Conservation (phyloP, 2,329 filamentous ascomycete genomes). For the Pseudogymnoascus sp. region DNA sequence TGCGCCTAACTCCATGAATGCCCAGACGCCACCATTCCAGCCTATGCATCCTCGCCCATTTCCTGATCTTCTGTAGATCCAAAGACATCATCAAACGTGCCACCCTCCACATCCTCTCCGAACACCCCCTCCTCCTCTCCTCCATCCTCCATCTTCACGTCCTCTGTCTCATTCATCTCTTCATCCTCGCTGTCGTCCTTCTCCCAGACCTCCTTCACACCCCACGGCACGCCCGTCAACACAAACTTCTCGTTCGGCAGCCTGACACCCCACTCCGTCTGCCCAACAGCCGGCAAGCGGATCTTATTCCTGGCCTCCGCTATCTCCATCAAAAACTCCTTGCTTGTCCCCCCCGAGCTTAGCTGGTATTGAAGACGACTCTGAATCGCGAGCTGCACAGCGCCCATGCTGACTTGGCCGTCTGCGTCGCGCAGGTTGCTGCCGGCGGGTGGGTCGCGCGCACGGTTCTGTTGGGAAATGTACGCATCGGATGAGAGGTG, state of each 20-base stretch:
- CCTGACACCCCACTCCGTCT: conserved; percentile 61
- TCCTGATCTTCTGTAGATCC: conserved; percentile 36
- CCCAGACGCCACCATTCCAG: conserved; percentile 11
- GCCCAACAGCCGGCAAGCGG: conserved; percentile 53
- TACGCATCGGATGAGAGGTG: conserved; percentile 65
- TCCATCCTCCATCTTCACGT: conserved; percentile 30
- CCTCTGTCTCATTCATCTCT: conserved; percentile 33
- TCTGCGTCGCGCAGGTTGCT: conserved; percentile 27
- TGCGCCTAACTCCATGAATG: not conserved
- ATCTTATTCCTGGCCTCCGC: conserved; percentile 64
- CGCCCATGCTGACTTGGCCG: conserved; percentile 51
- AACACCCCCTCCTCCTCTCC: conserved; percentile 33
- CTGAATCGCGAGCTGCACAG: conserved; percentile 65
- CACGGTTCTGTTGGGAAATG: conserved; percentile 34
- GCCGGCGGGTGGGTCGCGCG: conserved; percentile 26
- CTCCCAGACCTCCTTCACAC: conserved; percentile 52
- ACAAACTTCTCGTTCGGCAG: conserved; percentile 63
- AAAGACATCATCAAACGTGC: conserved; percentile 34
- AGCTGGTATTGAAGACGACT: conserved; percentile 64
- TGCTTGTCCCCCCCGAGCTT: conserved; percentile 52
- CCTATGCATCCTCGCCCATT: conserved; percentile 33
- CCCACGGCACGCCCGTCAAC: conserved; percentile 59
- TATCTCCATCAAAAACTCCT: conserved; percentile 72
- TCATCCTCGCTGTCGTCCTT: conserved; percentile 38
- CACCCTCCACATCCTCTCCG: conserved; percentile 35